Base-by-base conservation (phyloP, 352 stramenopile genomes). In the Globisporangium paroecandrum region DNA sequence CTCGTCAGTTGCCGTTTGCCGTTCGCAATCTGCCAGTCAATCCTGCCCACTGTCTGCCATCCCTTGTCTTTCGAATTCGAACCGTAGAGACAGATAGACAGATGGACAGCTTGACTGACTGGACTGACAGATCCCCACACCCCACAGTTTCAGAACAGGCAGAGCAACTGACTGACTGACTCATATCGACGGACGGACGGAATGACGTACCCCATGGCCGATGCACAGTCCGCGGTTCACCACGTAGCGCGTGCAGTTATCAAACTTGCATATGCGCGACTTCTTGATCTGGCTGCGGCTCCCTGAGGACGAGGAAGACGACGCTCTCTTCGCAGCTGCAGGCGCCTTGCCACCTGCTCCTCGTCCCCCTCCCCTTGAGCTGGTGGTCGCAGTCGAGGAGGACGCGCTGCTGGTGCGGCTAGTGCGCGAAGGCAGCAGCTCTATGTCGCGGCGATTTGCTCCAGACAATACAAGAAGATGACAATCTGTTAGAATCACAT, bases 181-280 rank as follows among this genome's bases (percentile, higher is more conserved):
- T 41, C n/a, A 60, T 22, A 46, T 36, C 22, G 4, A 41, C 6
- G 34, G 6, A 34, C 20, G 15, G 4, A 53, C 55, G 43, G 56
- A 32, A 32, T 32, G 4, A 74, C 78, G 56, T 55, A 83, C 75
- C 32, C 86, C 86, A 68, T 94, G 86, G 57, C 81, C 81, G 64
- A 90, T 90, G 62, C 84, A 94, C 15, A 90, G 76, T 15, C 87
- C 85, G 54, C 84, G 83, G 70, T 90, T 89, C 29, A 91, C 81
- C 46, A 90, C 81, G 65, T 91, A 92, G 43, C 81, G 80, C 24
- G 81, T 90, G 71, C 86, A 94, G 65, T 80, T 79, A 9, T 91
- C 78, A 58, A 89, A 78, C 66, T 90, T 90, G 75, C 86, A 94
- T 43, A 90, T 89, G 29, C 85, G 81, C 64, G 84, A 90, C 46